Conservation (phyloP, 2,329 filamentous ascomycete species). For the Cladosporium sp. region DNA sequence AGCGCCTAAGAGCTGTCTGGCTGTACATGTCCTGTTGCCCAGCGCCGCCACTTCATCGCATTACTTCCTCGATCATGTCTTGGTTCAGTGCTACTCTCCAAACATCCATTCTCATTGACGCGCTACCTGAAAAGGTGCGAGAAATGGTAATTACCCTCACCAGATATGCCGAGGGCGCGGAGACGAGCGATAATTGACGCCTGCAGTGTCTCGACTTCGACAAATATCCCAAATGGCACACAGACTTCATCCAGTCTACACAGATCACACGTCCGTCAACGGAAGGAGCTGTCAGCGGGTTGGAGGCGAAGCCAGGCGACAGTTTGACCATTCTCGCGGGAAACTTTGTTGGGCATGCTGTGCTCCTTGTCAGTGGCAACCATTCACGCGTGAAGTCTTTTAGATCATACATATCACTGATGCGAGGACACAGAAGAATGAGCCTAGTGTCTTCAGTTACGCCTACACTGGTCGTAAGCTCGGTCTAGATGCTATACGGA, state of each 20-base stretch:
- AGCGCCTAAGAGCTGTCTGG: not conserved
- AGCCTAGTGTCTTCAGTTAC: not conserved
- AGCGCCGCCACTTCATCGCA: too few species aligned
- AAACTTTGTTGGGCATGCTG: conserved; percentile 1
- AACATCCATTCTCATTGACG: not conserved
- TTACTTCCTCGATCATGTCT: not conserved
- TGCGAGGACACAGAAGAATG: not conserved
- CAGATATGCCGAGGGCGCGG: not conserved
- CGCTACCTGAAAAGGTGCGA: not conserved
- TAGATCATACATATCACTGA: not conserved
- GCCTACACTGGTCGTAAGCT: not conserved
- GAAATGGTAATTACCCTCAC: not conserved
- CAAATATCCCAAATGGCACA: not conserved
- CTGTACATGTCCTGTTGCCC: not conserved
- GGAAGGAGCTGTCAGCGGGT: not conserved
- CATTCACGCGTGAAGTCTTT: not conserved
- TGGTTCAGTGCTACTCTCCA: conserved; percentile 8
- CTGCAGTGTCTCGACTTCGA: conserved; percentile 4
- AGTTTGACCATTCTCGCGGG: not conserved
- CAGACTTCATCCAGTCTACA: conserved; percentile 2
- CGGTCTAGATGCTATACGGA: conserved; percentile 3
- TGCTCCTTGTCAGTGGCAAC: not conserved
- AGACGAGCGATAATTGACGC: not conserved
- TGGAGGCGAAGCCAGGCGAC: not conserved
- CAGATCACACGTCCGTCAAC: not conserved